Conservation (phyloP, 345 rosid genomes). For the Bretschneidera sinensis region DNA sequence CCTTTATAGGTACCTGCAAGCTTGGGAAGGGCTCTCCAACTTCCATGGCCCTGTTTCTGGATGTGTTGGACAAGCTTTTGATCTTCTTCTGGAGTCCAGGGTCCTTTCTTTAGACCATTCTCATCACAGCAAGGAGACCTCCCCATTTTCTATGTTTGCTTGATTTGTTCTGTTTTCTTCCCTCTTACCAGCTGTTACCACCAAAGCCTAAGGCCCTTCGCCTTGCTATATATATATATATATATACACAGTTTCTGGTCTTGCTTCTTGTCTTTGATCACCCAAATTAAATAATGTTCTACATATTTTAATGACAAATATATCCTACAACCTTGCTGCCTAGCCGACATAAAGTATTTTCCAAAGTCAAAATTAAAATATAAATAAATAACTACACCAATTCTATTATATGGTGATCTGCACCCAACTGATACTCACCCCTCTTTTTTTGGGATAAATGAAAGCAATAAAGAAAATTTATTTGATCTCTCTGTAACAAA, state of each 20-base stretch:
- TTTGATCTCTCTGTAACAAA: no score
- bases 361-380: not conserved
- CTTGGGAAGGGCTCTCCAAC: conserved; percentile 92
- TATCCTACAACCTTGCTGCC: not conserved
- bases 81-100: conserved; percentile 92
- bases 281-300: no score
- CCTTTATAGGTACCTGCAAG: conserved; percentile 45
- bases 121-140: conserved; percentile 64
- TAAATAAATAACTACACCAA: no score
- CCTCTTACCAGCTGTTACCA: not conserved
- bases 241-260: not conserved
- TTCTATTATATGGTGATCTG: no score
- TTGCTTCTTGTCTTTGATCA: not conserved
- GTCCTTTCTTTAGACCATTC: conserved; percentile 77
- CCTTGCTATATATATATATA: no score
- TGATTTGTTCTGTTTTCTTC: not conserved
- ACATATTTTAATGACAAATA: conserved; percentile 6
- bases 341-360: not conserved
- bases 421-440: no score
- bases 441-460: no score
- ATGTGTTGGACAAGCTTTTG: conserved; percentile 58
- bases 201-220: not conserved
- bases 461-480: no score
- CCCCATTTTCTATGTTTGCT: conserved; percentile 36
- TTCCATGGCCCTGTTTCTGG: conserved; percentile 72